Evolutionary conservation across 305 asterid genomes (phyloP).

Genomic region (Caryopteris hybrid): DNA sequence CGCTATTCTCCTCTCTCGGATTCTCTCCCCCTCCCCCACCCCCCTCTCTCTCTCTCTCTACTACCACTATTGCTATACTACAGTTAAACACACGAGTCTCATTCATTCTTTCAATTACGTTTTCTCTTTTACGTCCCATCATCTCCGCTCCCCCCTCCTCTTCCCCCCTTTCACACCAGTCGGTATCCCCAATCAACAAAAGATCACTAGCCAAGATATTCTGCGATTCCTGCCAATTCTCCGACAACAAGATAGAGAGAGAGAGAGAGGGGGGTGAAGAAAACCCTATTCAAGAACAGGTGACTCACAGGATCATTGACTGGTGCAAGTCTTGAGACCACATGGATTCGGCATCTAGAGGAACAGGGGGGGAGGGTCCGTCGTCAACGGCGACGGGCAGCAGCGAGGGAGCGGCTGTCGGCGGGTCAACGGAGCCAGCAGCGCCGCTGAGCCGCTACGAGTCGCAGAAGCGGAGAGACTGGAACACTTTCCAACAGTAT

Average conservation of each 20-base stretch:
- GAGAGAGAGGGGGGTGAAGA: too few relatives aligned
- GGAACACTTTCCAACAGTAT: slow-evolving; percentile 78
- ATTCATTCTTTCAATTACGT: slow-evolving; percentile 17
- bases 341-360: slow-evolving; percentile 51
- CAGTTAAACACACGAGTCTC: slow-evolving; percentile 10
- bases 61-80: not conserved
- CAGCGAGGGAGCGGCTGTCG: slow-evolving; percentile 7
- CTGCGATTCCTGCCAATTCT: too few relatives aligned
- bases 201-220: too few relatives aligned
- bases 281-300: too few relatives aligned
- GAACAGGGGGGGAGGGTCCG: slow-evolving; percentile 29
- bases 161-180: slow-evolving; percentile 19
- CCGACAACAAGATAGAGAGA: too few relatives aligned
- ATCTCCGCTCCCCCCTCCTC: not conserved
- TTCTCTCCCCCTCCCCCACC: slow-evolving; percentile 6
- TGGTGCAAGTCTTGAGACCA: not conserved
- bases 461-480: slow-evolving; percentile 77
- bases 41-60: slow-evolving; percentile 1
- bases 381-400: slow-evolving; percentile 23
- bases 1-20: too few relatives aligned
- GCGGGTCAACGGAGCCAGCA: slow-evolving; percentile 36
- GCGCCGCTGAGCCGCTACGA: slow-evolving; percentile 62
- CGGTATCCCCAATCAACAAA: too few relatives aligned
- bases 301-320: too few relatives aligned
- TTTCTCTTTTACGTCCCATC: slow-evolving; percentile 47